These are phyloP conservation scores for Populus nigra DNA, from an alignment of 345 rosid species.

Conservation along the genomic window DNA sequence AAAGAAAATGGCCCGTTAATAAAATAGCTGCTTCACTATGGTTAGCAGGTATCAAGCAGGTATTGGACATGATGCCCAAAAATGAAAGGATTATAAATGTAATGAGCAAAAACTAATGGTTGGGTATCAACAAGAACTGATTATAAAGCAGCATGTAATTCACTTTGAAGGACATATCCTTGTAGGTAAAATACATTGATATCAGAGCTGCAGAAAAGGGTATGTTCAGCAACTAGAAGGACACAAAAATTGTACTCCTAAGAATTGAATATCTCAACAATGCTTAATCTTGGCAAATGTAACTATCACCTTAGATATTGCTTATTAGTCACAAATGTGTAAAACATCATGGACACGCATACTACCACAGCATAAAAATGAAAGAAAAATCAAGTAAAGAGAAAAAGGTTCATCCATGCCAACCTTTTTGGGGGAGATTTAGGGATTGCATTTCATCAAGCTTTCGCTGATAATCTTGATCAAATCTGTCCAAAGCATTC, in stretches of 20 bases:
- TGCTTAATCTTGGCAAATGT: background rate
- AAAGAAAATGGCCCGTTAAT: conserved; percentile 11
- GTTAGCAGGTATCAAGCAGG: background rate
- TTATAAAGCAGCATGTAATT: background rate
- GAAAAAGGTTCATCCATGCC: background rate
- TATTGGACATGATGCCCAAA: background rate
- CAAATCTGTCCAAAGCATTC: conserved; percentile 64
- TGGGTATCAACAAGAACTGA: background rate
- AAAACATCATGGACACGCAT: background rate
- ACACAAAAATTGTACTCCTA: background rate
- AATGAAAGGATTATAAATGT: background rate
- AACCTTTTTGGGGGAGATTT: conserved; percentile 55
- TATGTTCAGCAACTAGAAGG: background rate
- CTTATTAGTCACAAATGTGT: background rate
- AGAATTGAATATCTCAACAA: background rate
- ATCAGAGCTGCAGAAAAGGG: background rate
- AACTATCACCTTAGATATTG: background rate
- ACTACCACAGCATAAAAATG: background rate
- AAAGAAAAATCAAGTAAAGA: background rate
- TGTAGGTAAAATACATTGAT: background rate
- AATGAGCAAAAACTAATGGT: background rate
- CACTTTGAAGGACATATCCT: background rate
- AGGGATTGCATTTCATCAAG: conserved; percentile 53
- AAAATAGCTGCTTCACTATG: background rate
- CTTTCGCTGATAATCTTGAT: conserved; percentile 53